phyloP scores from a whole-genome alignment of 129 eudicot genomes.

The Pittosporum tobira region DNA sequence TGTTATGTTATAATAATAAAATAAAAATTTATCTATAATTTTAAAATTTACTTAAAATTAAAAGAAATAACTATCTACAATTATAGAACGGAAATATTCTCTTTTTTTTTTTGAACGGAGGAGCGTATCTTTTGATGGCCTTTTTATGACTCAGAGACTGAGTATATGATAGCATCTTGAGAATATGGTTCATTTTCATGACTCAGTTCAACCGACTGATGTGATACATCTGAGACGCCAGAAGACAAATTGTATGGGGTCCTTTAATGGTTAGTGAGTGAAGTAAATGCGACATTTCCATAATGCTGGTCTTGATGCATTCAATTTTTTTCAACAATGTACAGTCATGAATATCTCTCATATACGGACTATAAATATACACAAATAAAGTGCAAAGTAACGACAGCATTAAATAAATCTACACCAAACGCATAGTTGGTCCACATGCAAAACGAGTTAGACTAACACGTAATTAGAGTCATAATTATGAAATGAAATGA shows the following conservation, averaged over 20 bases:
- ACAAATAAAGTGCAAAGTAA: background rate
- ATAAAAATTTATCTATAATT: too few relatives aligned
- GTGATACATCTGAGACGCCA: slow-evolving; percentile 6
- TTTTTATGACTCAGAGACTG: too few relatives aligned
- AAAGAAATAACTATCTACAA: too few relatives aligned
- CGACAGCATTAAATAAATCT: slow-evolving; percentile 1
- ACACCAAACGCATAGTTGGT: background rate
- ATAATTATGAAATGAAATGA: too few relatives aligned
- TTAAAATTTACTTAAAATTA: too few relatives aligned
- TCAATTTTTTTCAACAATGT: background rate
- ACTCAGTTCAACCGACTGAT: background rate
- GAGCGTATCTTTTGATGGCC: too few relatives aligned
- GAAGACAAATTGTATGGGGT: background rate
- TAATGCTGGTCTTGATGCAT: slow-evolving; percentile 8
- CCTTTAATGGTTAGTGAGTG: background rate
- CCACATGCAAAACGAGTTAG: background rate
- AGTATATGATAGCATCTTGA: too few relatives aligned
- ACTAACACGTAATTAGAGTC: too few relatives aligned
- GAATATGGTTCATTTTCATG: background rate
- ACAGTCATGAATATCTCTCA: background rate
- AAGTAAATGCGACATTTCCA: background rate
- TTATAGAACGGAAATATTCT: too few relatives aligned
- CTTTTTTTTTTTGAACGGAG: too few relatives aligned
- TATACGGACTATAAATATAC: too few relatives aligned
- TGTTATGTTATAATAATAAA: too few relatives aligned